Evolutionary conservation across 2,329 filamentous ascomycete species (phyloP).

Genomic region (Aspergillus novofumigatus): DNA sequence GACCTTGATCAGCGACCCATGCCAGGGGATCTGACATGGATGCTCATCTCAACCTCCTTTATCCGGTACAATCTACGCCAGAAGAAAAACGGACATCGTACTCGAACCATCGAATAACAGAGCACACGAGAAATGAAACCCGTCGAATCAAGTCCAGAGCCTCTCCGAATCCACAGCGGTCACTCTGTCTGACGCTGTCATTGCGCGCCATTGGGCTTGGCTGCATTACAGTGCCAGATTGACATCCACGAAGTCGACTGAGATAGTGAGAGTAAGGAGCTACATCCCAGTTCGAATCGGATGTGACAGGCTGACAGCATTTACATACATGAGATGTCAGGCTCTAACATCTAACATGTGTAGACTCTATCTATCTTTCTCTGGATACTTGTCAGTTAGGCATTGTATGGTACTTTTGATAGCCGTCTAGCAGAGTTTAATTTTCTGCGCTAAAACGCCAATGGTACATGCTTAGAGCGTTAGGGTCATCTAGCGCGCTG

Average conservation of each 20-base stretch:
- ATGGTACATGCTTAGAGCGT: background rate
- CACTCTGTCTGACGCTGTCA: background rate
- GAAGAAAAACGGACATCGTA: background rate
- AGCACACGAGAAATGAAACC: background rate
- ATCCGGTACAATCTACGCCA: background rate
- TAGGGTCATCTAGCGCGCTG: background rate
- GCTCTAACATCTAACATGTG: background rate
- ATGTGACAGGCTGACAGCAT: background rate
- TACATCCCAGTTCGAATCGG: background rate
- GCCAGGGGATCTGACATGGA: background rate
- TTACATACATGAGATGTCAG: background rate
- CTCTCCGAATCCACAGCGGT: background rate
- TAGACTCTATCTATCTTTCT: background rate
- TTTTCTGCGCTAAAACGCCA: background rate
- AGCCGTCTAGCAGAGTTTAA: background rate
- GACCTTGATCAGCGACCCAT: background rate
- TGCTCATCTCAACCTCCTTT: background rate
- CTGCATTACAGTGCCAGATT: background rate
- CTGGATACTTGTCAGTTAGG: background rate
- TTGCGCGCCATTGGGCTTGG: constrained; percentile 1
- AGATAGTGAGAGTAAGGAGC: background rate
- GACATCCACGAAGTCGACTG: background rate
- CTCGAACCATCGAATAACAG: background rate
- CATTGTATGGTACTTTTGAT: background rate
- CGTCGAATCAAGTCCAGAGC: background rate